Conservation (phyloP, 108 stramenopile species). For the Stephanodiscus triporus region DNA sequence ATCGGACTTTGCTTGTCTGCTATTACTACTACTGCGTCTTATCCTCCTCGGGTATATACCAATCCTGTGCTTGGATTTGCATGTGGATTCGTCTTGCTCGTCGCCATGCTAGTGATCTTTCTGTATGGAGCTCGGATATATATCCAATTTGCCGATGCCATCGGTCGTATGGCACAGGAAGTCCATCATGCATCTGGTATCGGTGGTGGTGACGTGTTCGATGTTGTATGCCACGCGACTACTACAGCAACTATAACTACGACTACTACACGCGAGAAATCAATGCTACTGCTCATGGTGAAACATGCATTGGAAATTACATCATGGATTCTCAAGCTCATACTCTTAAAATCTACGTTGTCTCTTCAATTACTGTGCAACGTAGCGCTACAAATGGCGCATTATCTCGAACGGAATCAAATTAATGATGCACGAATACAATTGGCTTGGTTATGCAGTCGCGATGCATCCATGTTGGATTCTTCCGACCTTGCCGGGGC, state of each 20-base stretch:
- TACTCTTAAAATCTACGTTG: constrained; percentile 46
- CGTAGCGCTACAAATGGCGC: constrained; percentile 60
- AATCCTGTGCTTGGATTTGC: constrained; percentile 39
- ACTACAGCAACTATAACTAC: too few species aligned
- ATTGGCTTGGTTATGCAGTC: constrained; percentile 58
- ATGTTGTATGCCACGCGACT: too few species aligned
- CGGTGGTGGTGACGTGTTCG: constrained; percentile 1
- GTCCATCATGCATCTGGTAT: too few species aligned
- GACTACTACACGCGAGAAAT: too few species aligned
- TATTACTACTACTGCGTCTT: too few species aligned
- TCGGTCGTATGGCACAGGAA: neutral
- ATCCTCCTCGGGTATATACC: too few species aligned
- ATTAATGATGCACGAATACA: constrained; percentile 45
- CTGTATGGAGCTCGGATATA: constrained; percentile 20
- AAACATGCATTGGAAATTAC: too few species aligned
- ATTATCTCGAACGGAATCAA: constrained; percentile 49
- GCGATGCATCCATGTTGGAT: constrained; percentile 47
- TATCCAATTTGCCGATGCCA: constrained; percentile 2
- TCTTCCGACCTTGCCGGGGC: constrained; percentile 47
- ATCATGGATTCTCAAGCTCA: constrained; percentile 40
- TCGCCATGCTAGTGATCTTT: constrained; percentile 22
- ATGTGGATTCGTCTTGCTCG: constrained; percentile 26
- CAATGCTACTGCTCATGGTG: too few species aligned
- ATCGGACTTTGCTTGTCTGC: too few species aligned
- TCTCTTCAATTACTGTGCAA: constrained; percentile 48